Conservation (phyloP, 208 protist genomes). For the Trypanosoma lewisi region DNA sequence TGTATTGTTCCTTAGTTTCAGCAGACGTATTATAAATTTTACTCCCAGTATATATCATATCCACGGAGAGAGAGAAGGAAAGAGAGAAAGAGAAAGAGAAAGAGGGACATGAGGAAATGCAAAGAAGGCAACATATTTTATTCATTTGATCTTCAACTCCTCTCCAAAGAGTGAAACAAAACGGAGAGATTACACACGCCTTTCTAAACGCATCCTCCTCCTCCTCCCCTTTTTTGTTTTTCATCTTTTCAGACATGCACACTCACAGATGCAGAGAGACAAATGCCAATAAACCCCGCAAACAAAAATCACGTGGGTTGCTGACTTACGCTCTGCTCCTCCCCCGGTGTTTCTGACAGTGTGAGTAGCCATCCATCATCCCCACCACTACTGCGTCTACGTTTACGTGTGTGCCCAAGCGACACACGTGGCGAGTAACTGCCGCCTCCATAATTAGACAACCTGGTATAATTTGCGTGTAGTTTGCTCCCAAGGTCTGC, state of each 20-base stretch:
- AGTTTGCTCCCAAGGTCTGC: conserved; percentile 13
- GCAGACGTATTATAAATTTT: too few relatives aligned
- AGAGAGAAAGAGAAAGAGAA: not conserved
- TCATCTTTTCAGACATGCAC: not conserved
- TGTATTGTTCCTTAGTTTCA: too few relatives aligned
- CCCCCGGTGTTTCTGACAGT: not conserved
- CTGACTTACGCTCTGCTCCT: not conserved
- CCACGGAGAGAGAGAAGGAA: not conserved
- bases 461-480: conserved; percentile 7
- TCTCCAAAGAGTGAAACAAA: too few relatives aligned
- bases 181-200: too few relatives aligned
- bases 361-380: conserved; percentile 6
- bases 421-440: conserved; percentile 3
- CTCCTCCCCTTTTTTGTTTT: not conserved
- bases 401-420: conserved; percentile 10
- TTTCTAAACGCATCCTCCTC: not conserved
- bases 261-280: too few relatives aligned
- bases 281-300: not conserved
- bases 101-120: too few relatives aligned
- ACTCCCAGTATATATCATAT: too few relatives aligned
- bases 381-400: conserved; percentile 9
- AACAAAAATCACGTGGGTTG: conserved; percentile 1
- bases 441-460: not conserved
- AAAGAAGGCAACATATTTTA: too few relatives aligned
- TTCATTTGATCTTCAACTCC: too few relatives aligned